Conservation (phyloP, 768 basidiomycete genomes). For the Tricholoma furcatifolium region DNA sequence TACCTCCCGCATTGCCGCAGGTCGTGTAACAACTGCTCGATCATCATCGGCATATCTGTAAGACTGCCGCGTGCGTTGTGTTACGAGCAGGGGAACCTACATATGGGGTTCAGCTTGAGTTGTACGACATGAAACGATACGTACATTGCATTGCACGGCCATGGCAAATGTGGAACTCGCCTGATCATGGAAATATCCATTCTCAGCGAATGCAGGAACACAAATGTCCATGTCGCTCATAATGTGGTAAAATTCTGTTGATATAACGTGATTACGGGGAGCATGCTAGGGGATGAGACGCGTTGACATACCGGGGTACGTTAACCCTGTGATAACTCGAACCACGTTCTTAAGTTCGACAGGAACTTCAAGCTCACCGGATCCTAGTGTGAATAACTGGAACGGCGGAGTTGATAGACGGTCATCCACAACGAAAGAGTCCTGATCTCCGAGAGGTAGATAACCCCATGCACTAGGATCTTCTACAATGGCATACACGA, state of each 20-base stretch:
- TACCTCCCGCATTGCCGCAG: conserved; percentile 38
- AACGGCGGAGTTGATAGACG: conserved; percentile 29
- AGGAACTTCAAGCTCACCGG: conserved; percentile 32
- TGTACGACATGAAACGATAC: conserved; percentile 7
- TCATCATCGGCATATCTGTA: conserved; percentile 39
- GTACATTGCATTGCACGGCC: conserved; percentile 37
- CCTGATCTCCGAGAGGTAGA: conserved; percentile 23
- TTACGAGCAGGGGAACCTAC: conserved; percentile 41
- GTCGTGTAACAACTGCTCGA: conserved; percentile 34
- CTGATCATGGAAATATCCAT: conserved; percentile 33
- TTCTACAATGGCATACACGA: conserved; percentile 18
- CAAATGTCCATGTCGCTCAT: conserved; percentile 40
- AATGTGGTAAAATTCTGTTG: conserved; percentile 31
- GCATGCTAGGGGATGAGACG: not conserved
- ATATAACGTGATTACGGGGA: not conserved
- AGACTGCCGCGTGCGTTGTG: conserved; percentile 33
- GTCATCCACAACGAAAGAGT: conserved; percentile 20
- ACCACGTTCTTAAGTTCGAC: conserved; percentile 37
- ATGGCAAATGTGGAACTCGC: conserved; percentile 41
- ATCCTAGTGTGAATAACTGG: conserved; percentile 31
- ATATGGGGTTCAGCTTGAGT: not conserved
- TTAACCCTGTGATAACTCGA: conserved; percentile 29
- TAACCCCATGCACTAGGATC: conserved; percentile 37
- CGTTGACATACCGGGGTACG: conserved; percentile 25
- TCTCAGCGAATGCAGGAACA: conserved; percentile 36